Evolutionary conservation across 2,329 filamentous ascomycete species (phyloP).

Genomic region (Thielaviopsis punctulata): DNA sequence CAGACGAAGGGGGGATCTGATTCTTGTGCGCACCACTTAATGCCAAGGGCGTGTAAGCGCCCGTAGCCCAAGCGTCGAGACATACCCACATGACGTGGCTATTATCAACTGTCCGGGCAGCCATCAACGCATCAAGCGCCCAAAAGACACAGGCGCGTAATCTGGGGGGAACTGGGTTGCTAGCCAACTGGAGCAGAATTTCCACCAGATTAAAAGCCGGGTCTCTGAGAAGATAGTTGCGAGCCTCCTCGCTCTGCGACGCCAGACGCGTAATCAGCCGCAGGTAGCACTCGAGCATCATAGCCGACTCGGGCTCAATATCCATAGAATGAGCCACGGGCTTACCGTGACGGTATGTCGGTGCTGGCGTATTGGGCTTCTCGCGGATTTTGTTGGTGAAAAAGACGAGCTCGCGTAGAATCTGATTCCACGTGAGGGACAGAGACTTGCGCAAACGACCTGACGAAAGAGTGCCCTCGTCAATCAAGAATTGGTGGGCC

Average conservation of each 20-base stretch:
- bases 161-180: constrained; percentile 56
- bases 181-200: constrained; percentile 62
- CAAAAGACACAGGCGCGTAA: constrained; percentile 73
- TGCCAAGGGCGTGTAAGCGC: constrained; percentile 26
- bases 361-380: constrained; percentile 33
- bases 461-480: constrained; percentile 53
- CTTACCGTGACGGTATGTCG: constrained; percentile 39
- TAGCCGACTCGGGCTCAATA: constrained; percentile 75
- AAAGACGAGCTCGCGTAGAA: constrained; percentile 75
- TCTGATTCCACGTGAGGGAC: constrained; percentile 82
- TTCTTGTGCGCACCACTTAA: constrained; percentile 14
- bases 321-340: constrained; percentile 52
- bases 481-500: constrained; percentile 76
- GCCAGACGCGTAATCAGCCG: constrained; percentile 72
- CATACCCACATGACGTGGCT: constrained; percentile 62
- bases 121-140: constrained; percentile 57
- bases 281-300: constrained; percentile 92
- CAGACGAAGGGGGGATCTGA: constrained; percentile 10
- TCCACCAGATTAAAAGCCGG: constrained; percentile 51
- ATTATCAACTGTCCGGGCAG: constrained; percentile 50
- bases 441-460: constrained; percentile 68
- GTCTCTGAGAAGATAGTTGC: constrained; percentile 54
- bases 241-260: constrained; percentile 52
- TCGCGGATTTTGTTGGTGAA: constrained; percentile 68
- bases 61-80: constrained; percentile 65